Evolutionary conservation across 1,139 yeast species (phyloP).

Genomic region (Suhomyces choctaworum): DNA sequence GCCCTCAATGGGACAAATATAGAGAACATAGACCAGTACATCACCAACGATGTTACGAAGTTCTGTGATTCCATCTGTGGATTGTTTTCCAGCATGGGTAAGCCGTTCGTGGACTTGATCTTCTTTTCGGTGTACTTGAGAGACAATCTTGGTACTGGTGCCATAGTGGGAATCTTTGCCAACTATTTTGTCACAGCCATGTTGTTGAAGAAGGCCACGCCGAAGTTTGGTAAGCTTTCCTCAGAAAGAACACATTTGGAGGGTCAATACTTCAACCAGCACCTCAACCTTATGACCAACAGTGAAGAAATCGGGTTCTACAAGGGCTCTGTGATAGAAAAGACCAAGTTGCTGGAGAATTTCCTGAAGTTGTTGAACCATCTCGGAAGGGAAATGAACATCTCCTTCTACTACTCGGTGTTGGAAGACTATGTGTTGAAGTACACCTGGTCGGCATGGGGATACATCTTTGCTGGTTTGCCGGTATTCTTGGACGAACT

Average conservation of each 20-base stretch:
- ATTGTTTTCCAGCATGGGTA: conserved; percentile 84
- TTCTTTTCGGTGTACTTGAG: conserved; percentile 83
- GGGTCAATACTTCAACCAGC: conserved; percentile 87
- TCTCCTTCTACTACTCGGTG: conserved; percentile 60
- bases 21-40: conserved; percentile 68
- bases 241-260: conserved; percentile 76
- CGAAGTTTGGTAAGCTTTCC: conserved; percentile 80
- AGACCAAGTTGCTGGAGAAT: conserved; percentile 59
- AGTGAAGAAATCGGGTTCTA: conserved; percentile 94
- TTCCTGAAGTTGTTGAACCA: conserved; percentile 55
- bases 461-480: conserved; percentile 83
- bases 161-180: conserved; percentile 75
- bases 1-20: conserved; percentile 46
- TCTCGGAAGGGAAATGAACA: conserved; percentile 49
- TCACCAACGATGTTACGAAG: conserved; percentile 80
- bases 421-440: conserved; percentile 86
- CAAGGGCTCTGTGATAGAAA: conserved; percentile 85
- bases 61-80: conserved; percentile 84
- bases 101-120: conserved; percentile 86
- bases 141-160: conserved; percentile 82
- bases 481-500: conserved; percentile 65
- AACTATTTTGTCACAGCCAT: conserved; percentile 83
- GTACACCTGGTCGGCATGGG: conserved; percentile 94
- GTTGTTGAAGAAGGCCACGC: conserved; percentile 71
- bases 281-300: conserved; percentile 79